Evolutionary conservation across 805 yeast genomes (phyloP).

Genomic region (Cyberlindnera subsufficiens): DNA sequence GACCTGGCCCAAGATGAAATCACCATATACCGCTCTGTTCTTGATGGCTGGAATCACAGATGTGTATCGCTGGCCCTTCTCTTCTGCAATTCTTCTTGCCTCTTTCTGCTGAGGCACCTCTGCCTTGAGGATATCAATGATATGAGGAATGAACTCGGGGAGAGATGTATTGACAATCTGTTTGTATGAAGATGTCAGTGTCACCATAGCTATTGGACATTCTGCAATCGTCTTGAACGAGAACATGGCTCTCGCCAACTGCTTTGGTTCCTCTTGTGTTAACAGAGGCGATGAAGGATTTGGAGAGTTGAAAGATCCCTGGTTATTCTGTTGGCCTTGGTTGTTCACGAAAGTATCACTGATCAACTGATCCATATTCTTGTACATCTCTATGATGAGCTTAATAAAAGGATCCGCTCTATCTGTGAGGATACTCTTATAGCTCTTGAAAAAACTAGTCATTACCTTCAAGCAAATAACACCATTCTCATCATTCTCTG

Average conservation of each 20-base stretch:
- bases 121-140: slow-evolving; percentile 63
- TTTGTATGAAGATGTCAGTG: slow-evolving; percentile 83
- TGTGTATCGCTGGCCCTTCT: slow-evolving; percentile 53
- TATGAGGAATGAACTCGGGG: slow-evolving; percentile 74
- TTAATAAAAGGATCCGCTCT: slow-evolving; percentile 77
- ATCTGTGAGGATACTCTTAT: slow-evolving; percentile 58
- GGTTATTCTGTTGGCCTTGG: slow-evolving; percentile 7
- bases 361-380: slow-evolving; percentile 72
- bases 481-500: slow-evolving; percentile 95
- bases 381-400: slow-evolving; percentile 69
- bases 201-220: slow-evolving; percentile 95
- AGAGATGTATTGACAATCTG: slow-evolving; percentile 64
- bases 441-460: slow-evolving; percentile 80
- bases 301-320: slow-evolving; percentile 28
- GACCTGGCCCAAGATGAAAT: slow-evolving; percentile 87
- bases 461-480: slow-evolving; percentile 83
- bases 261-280: slow-evolving; percentile 36
- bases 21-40: slow-evolving; percentile 77
- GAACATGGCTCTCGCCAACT: slow-evolving; percentile 58
- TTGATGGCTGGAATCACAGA: slow-evolving; percentile 70
- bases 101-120: slow-evolving; percentile 79
- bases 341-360: slow-evolving; percentile 53
- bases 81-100: slow-evolving; percentile 53
- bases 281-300: slow-evolving; percentile 35
- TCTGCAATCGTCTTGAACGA: slow-evolving; percentile 92